Evolutionary conservation across 1,284 basidiomycete genomes (phyloP).

Genomic region (Sanguinoderma infundibulare): DNA sequence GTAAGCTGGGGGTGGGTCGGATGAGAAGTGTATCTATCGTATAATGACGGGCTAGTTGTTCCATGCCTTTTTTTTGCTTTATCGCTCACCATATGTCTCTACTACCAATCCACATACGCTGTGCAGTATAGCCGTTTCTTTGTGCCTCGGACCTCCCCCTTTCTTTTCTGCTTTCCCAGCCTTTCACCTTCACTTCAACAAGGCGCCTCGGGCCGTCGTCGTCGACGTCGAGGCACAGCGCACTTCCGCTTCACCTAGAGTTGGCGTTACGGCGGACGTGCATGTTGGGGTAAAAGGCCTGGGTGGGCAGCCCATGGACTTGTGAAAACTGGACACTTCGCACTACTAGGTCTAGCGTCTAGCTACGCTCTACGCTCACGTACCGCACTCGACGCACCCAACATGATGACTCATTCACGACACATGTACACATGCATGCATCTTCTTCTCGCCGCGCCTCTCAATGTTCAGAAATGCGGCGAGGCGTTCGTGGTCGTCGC

Average conservation of each 20-base stretch:
- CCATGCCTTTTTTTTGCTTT: constrained; percentile 14
- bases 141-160: neutral
- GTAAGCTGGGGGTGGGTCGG: constrained; percentile 14
- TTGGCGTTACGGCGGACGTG: no score
- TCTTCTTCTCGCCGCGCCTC: neutral
- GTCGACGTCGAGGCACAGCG: neutral
- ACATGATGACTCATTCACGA: neutral
- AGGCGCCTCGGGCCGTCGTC: neutral
- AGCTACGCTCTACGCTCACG: neutral
- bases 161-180: neutral
- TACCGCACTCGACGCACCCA: neutral
- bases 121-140: constrained; percentile 19
- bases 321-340: constrained; percentile 11
- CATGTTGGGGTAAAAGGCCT: neutral
- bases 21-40: neutral
- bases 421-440: neutral
- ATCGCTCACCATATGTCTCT: neutral
- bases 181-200: neutral
- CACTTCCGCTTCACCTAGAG: no score
- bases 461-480: neutral
- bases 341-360: constrained; percentile 4
- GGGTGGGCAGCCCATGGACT: constrained; percentile 4
- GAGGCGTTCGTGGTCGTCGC: neutral
- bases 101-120: constrained; percentile 14
- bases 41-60: constrained; percentile 24